Base-by-base conservation (phyloP, 805 yeast genomes). In the Candida maltosa region DNA sequence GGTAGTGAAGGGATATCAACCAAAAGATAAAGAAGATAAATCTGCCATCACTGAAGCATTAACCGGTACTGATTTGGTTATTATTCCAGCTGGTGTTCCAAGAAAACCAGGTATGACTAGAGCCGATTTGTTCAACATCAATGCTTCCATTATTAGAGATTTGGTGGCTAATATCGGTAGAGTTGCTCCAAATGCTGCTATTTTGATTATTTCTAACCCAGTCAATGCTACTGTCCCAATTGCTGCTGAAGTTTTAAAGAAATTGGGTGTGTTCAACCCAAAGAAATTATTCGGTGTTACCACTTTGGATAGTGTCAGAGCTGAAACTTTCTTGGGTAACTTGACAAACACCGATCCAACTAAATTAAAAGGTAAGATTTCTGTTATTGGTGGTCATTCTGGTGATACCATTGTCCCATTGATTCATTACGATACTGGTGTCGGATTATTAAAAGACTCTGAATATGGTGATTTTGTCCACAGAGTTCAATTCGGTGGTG, bases 401-500 rank as follows among this genome's bases (percentile, higher is more conserved):
- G 73, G 73, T 30, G 73, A 67, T 46, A 67, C 73, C 24, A 67
- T 67, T 35, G 67, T 67, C 11, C 73, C 73, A 6, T 62, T 67
- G 35, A 41, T 52, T 15, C 40, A 54, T 31, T 34, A 42, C 22
- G 45, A 50, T 27, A 38, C 34, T 15, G 45, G 48, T 28, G 51
- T 42, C 2, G 11, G 20, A 5, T 20, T 42, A 5, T 46, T 51
- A 16, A 34, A 38, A 27, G 26, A 39, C 16, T 23, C 39, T 19
- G 38, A 43, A 9, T 54, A 54, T 38, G 46, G 54, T 10, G 48
- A 49, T 23, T 65, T 68, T 48, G 49, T 67, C 38, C 53, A 64
- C 51, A 54, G 74, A 44, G 74, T 68, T 25, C 74, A 67, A 48
- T 68, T 60, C 42, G 95, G 95, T 43, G 97, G 97, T 57, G 97